Evolutionary conservation across 1,284 basidiomycete species (phyloP).

Genomic region (Uromyces viciae-fabae): DNA sequence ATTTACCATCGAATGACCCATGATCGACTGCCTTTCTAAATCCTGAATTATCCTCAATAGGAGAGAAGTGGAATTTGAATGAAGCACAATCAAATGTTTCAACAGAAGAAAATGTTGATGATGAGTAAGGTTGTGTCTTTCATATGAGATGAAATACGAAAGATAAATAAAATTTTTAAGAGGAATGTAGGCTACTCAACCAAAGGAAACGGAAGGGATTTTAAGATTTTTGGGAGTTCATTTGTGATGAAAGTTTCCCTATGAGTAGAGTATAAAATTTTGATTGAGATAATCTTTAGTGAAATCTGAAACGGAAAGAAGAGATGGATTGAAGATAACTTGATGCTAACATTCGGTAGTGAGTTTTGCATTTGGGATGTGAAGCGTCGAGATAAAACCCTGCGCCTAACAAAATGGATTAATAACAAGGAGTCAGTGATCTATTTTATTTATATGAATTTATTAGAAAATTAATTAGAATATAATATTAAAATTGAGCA

Average conservation of each 20-base stretch:
- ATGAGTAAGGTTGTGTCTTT: no score
- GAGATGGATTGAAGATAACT: no score
- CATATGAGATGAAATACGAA: no score
- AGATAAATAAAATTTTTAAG: no score
- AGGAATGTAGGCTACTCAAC: no score
- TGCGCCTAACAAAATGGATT: slow-evolving; percentile 62
- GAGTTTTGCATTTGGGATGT: slow-evolving; percentile 68
- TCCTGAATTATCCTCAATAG: background rate
- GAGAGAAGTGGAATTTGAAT: no score
- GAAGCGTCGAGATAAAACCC: slow-evolving; percentile 92
- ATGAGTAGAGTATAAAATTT: background rate
- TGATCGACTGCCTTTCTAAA: slow-evolving; percentile 61
- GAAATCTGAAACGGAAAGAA: no score
- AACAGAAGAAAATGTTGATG: no score
- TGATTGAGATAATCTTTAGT: background rate
- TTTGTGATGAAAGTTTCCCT: slow-evolving; percentile 67
- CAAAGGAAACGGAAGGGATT: slow-evolving; percentile 64
- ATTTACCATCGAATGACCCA: slow-evolving; percentile 63
- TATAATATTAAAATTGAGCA: background rate
- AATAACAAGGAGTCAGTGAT: no score
- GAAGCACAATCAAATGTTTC: no score
- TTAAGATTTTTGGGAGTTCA: slow-evolving; percentile 75
- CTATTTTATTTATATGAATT: no score
- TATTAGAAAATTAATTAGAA: no score
- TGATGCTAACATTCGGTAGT: slow-evolving; percentile 98